A percentile compares a stretch with the other conserved stretches of the same genome.
Evolutionary conservation across 73 alveolate species (phyloP).

Genomic region (Tetrahymena borealis): DNA sequence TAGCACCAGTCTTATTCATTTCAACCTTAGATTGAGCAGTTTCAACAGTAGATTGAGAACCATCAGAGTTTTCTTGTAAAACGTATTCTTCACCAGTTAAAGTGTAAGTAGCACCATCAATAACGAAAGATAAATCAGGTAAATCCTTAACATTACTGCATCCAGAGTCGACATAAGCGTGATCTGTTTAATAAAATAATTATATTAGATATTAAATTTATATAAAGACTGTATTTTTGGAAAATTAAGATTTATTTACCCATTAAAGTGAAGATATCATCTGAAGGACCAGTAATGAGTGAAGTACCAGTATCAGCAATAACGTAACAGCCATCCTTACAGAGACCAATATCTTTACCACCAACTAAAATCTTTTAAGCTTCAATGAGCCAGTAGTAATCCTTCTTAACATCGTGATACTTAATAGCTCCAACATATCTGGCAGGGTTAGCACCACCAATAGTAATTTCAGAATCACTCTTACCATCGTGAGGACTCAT

Average conservation of each 20-base stretch:
- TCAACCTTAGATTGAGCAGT: conserved; percentile 35
- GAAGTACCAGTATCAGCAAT: conserved; percentile 82
- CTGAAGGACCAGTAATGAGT: conserved; percentile 66
- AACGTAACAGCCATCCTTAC: conserved; percentile 59
- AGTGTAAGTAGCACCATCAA: conserved; percentile 56
- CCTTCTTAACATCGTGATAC: conserved; percentile 59
- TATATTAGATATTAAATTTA: neutral
- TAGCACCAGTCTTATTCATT: conserved; percentile 18
- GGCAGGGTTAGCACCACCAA: conserved; percentile 60
- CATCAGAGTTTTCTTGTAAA: conserved; percentile 16
- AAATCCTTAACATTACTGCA: conserved; percentile 47
- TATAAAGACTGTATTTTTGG: too few species aligned
- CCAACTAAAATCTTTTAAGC: conserved; percentile 58
- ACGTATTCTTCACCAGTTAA: conserved; percentile 32
- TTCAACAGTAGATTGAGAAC: conserved; percentile 29
- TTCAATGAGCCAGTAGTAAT: conserved; percentile 56
- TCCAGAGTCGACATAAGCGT: conserved; percentile 31
- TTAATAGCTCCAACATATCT: conserved; percentile 56
- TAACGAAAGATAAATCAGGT: conserved; percentile 61
- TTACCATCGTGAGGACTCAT: conserved; percentile 43
- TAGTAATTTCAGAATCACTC: conserved; percentile 54
- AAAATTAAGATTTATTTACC: neutral
- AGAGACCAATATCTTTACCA: conserved; percentile 52
- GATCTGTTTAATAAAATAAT: conserved; percentile 3
- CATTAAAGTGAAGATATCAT: conserved; percentile 13